Percentiles rank a stretch among this genome's conserved stretches.
These are phyloP conservation scores for Calonectria ilicicola DNA, from an alignment of 2,329 filamentous ascomycete genomes.

Conservation along the genomic window DNA sequence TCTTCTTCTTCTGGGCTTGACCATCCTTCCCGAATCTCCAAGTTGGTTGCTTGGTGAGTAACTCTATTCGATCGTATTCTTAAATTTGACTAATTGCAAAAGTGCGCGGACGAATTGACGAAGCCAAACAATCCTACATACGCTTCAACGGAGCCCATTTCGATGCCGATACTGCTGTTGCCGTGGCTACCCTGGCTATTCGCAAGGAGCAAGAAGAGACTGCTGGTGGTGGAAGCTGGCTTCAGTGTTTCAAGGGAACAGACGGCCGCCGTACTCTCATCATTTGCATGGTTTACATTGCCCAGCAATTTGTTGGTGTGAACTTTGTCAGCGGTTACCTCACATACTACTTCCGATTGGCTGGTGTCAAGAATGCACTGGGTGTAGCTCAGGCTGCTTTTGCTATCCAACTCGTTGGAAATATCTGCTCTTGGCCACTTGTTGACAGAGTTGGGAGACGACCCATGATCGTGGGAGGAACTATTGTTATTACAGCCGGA, in stretches of 20 bases:
- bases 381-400: slow-evolving; percentile 43
- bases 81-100: slow-evolving; percentile 32
- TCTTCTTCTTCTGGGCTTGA: slow-evolving; percentile 49
- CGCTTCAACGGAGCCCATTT: slow-evolving; percentile 42
- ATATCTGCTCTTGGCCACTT: slow-evolving; percentile 44
- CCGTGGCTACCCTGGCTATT: slow-evolving; percentile 34
- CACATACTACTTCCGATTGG: slow-evolving; percentile 40
- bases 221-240: slow-evolving; percentile 31
- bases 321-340: slow-evolving; percentile 44
- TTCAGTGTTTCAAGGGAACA: slow-evolving; percentile 41
- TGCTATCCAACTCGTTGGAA: slow-evolving; percentile 44
- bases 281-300: slow-evolving; percentile 45
- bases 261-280: slow-evolving; percentile 42
- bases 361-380: slow-evolving; percentile 41
- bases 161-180: slow-evolving; percentile 35
- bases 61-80: neutral
- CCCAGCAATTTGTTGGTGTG: slow-evolving; percentile 44
- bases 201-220: slow-evolving; percentile 33
- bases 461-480: slow-evolving; percentile 44
- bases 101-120: slow-evolving; percentile 49
- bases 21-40: slow-evolving; percentile 58
- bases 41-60: slow-evolving; percentile 50
- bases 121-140: slow-evolving; percentile 42
- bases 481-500: slow-evolving; percentile 38
- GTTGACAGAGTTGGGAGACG: slow-evolving; percentile 45